phyloP scores from a whole-genome alignment of 1,139 yeast genomes.

The Lodderomyces pseudojiufengensis region DNA sequence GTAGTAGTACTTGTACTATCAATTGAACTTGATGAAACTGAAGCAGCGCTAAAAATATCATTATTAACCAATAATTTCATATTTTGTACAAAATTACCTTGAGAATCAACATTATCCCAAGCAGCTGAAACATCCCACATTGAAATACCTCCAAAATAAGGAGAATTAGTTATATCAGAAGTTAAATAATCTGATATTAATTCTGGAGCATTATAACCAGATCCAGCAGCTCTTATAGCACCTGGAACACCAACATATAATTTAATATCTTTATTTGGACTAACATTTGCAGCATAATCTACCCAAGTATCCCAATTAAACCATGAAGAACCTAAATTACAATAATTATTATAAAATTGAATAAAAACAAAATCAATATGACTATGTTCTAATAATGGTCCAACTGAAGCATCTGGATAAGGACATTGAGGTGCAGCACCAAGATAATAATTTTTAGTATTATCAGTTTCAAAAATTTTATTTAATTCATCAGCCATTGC shows the following conservation, averaged over 20 bases:
- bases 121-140: slow-evolving; percentile 93
- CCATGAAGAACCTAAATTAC: slow-evolving; percentile 46
- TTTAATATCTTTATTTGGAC: slow-evolving; percentile 68
- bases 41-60: slow-evolving; percentile 4
- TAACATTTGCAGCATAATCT: slow-evolving; percentile 52
- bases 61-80: slow-evolving; percentile 31
- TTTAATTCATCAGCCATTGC: slow-evolving; percentile 64
- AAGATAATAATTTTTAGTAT: slow-evolving; percentile 64
- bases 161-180: slow-evolving; percentile 33
- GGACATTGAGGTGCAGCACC: slow-evolving; percentile 97
- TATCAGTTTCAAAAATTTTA: slow-evolving; percentile 47
- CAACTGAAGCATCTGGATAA: slow-evolving; percentile 84
- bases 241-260: slow-evolving; percentile 76
- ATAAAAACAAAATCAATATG: slow-evolving; percentile 81
- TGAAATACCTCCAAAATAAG: slow-evolving; percentile 77
- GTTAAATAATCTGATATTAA: slow-evolving; percentile 23
- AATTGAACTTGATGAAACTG: slow-evolving; percentile 8
- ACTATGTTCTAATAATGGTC: slow-evolving; percentile 58
- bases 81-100: slow-evolving; percentile 37
- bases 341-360: slow-evolving; percentile 92
- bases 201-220: slow-evolving; percentile 24
- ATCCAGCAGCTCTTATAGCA: slow-evolving; percentile 60
- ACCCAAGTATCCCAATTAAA: slow-evolving; percentile 92
- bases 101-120: slow-evolving; percentile 48
- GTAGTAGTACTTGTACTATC: slow-evolving; percentile 8